A percentile compares a stretch with the other conserved stretches of the same genome.
phyloP scores from a whole-genome alignment of 2,329 filamentous ascomycete genomes.

The Monosporascus sp. region DNA sequence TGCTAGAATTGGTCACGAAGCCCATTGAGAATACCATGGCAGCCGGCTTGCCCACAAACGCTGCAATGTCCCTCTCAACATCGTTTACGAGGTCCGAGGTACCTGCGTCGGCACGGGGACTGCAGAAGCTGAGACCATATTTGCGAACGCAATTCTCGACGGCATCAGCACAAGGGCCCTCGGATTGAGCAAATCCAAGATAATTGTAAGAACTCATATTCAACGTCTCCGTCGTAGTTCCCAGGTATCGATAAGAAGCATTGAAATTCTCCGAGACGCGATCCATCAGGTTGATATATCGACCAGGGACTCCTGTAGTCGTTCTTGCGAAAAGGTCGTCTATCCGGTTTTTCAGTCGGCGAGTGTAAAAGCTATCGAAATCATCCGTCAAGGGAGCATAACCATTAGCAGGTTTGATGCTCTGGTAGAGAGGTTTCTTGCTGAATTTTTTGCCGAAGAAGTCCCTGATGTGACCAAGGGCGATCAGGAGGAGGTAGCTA shows the following conservation, averaged over 20 bases:
- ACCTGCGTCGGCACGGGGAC: constrained; percentile 76
- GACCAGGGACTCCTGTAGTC: constrained; percentile 87
- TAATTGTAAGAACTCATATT: constrained; percentile 99
- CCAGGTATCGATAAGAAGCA: constrained; percentile 80
- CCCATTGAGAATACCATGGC: constrained; percentile 99
- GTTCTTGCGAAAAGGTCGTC: constrained; percentile 96
- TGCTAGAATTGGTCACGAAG: constrained; percentile 89
- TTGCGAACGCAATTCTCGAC: constrained; percentile 81
- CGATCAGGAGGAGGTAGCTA: constrained; percentile 92
- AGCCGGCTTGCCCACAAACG: constrained; percentile 89
- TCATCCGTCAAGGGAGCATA: constrained; percentile 96
- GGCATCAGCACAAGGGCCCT: constrained; percentile 91
- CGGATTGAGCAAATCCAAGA: constrained; percentile 94
- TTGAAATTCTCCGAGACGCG: constrained; percentile 91
- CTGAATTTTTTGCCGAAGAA: constrained; percentile 97
- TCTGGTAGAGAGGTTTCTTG: constrained; percentile 73
- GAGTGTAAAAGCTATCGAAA: constrained; percentile 97
- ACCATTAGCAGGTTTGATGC: constrained; percentile 77
- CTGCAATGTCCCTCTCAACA: constrained; percentile 83
- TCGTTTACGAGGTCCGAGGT: constrained; percentile 84
- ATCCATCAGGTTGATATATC: constrained; percentile 89
- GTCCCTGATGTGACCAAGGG: constrained; percentile 91
- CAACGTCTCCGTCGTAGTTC: constrained; percentile 87
- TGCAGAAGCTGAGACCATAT: constrained; percentile 79
- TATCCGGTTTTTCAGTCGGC: constrained; percentile 86